Conservation (phyloP, 176 grass and related monocot genomes). For the Bolboschoenus planiculmis region DNA sequence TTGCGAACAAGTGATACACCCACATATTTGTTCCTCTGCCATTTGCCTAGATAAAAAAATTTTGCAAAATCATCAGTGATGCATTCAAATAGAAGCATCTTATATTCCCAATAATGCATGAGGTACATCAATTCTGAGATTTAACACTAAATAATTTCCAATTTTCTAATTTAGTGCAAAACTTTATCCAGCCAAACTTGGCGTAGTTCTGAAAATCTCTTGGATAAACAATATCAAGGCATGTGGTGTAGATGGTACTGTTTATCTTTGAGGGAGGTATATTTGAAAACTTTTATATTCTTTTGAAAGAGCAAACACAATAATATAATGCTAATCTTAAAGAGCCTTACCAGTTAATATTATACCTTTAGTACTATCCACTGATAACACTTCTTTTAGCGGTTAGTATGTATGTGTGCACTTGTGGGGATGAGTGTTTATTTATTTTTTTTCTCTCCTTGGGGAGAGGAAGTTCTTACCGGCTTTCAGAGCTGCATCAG, state of each 20-base stretch:
- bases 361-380: not conserved
- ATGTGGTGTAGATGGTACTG: not conserved
- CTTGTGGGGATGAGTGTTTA: not conserved
- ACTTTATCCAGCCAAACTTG: not conserved
- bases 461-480: constrained; percentile 24
- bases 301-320: not conserved
- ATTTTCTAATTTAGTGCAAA: not conserved
- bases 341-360: too few species aligned
- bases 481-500: constrained; percentile 67
- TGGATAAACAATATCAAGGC: not conserved
- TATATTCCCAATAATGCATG: not conserved
- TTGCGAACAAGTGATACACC: constrained; percentile 79
- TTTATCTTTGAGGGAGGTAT: not conserved
- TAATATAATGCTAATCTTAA: not conserved
- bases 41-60: constrained; percentile 38
- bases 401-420: too few species aligned
- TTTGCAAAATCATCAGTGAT: not conserved
- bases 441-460: not conserved
- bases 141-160: not conserved
- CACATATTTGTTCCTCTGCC: constrained; percentile 76
- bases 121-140: not conserved
- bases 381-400: not conserved
- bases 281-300: not conserved
- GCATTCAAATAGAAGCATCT: not conserved
- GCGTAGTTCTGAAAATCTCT: not conserved